phyloP scores from a whole-genome alignment of 2,329 filamentous ascomycete species.

The Fusarium decemcellulare region DNA sequence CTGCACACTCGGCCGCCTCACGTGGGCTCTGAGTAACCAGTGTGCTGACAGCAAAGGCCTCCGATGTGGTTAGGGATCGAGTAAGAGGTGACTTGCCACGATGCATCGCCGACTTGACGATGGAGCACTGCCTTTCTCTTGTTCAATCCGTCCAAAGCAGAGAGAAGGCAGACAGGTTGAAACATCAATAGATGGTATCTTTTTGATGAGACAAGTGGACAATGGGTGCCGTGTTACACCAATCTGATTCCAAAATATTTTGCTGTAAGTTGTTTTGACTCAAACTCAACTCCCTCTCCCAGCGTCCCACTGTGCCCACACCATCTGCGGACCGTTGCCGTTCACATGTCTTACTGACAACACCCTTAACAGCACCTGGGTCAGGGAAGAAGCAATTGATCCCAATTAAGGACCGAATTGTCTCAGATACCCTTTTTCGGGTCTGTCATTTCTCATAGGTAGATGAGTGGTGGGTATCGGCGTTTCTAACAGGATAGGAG shows the following conservation, averaged over 20 bases:
- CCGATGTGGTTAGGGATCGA: background rate
- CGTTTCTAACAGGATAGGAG: slow-evolving; percentile 17
- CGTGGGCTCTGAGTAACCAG: slow-evolving; percentile 36
- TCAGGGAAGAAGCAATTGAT: slow-evolving; percentile 21
- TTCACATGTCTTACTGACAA: slow-evolving; percentile 41
- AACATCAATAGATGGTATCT: background rate
- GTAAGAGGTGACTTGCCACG: slow-evolving; percentile 13
- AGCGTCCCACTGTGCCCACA: slow-evolving; percentile 24
- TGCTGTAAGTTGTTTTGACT: slow-evolving; percentile 9
- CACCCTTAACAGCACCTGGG: slow-evolving; percentile 23
- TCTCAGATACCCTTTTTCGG: slow-evolving; percentile 37
- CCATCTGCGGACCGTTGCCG: slow-evolving; percentile 29
- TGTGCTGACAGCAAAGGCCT: slow-evolving; percentile 43
- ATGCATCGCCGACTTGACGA: background rate
- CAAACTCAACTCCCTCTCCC: slow-evolving; percentile 13
- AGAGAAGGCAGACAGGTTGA: background rate
- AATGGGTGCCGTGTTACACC: background rate
- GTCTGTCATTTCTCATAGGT: slow-evolving; percentile 8
- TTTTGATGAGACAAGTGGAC: background rate
- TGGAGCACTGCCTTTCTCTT: background rate
- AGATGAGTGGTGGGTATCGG: slow-evolving; percentile 6
- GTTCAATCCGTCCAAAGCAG: background rate
- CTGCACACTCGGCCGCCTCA: slow-evolving; percentile 36
- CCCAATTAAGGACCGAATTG: slow-evolving; percentile 27
- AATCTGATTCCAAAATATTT: background rate